Evolutionary conservation across 1,284 basidiomycete genomes (phyloP).

Genomic region (Rugosomyces carneus): DNA sequence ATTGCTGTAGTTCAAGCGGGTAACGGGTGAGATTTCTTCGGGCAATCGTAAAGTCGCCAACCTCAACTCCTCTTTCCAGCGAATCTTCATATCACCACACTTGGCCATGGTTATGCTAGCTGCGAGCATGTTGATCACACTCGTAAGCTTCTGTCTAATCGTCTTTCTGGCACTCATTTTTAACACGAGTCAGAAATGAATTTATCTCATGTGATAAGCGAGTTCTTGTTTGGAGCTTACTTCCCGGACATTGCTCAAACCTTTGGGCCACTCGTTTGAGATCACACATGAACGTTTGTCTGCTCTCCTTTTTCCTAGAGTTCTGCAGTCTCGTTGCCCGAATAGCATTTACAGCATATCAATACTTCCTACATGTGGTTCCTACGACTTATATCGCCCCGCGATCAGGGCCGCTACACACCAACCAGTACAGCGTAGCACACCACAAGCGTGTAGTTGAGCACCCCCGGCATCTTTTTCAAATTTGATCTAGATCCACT

Average conservation of each 20-base stretch:
- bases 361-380: conserved; percentile 93
- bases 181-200: conserved; percentile 73
- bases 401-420: conserved; percentile 57
- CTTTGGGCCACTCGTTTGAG: conserved; percentile 89
- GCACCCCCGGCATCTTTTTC: conserved; percentile 94
- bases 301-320: not conserved
- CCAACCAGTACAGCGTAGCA: conserved; percentile 94
- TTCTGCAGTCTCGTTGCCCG: not conserved
- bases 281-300: conserved; percentile 69
- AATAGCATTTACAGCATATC: conserved; percentile 90
- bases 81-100: conserved; percentile 85
- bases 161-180: not conserved
- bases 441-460: conserved; percentile 81
- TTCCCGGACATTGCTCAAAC: conserved; percentile 95
- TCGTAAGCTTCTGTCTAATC: conserved; percentile 37
- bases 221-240: conserved; percentile 95
- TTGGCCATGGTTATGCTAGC: conserved; percentile 91
- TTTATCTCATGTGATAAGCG: conserved; percentile 90
- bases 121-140: conserved; percentile 83
- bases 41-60: conserved; percentile 1
- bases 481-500: conserved; percentile 96
- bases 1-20: conserved; percentile 83
- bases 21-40: conserved; percentile 56
- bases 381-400: conserved; percentile 88
- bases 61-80: conserved; percentile 34